Conservation (phyloP, 805 yeast genomes). For the Candida montana region DNA sequence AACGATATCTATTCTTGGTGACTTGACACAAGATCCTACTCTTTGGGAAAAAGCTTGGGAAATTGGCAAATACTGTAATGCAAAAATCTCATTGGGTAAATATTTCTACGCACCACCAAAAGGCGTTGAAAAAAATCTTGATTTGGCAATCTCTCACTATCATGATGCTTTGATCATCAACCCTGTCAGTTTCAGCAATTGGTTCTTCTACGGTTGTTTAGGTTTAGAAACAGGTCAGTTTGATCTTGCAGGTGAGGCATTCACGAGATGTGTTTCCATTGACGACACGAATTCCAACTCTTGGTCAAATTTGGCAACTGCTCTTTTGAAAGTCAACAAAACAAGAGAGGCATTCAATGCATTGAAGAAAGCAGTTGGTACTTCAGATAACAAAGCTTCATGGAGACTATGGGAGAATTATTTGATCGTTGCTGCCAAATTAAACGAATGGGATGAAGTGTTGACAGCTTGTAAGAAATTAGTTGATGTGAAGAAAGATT, state of each 20-base stretch:
- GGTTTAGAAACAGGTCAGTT: conserved; percentile 70
- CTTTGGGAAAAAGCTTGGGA: conserved; percentile 88
- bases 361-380: conserved; percentile 69
- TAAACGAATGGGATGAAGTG: conserved; percentile 87
- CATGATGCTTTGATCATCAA: conserved; percentile 68
- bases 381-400: conserved; percentile 60
- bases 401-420: conserved; percentile 93
- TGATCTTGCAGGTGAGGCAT: conserved; percentile 83
- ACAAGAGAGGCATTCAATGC: conserved; percentile 80
- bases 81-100: conserved; percentile 77
- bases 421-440: conserved; percentile 70
- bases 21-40: conserved; percentile 67
- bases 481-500: conserved; percentile 49
- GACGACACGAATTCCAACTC: conserved; percentile 77
- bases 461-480: conserved; percentile 66
- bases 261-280: conserved; percentile 81
- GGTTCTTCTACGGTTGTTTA: conserved; percentile 91
- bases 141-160: conserved; percentile 57
- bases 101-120: conserved; percentile 68
- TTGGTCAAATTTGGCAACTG: conserved; percentile 89
- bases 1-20: conserved; percentile 81
- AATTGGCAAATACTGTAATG: conserved; percentile 72
- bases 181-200: conserved; percentile 72
- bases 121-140: conserved; percentile 46
- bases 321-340: conserved; percentile 61